Conservation (phyloP, 2,329 filamentous ascomycete species). For the Aspergillus udagawae region DNA sequence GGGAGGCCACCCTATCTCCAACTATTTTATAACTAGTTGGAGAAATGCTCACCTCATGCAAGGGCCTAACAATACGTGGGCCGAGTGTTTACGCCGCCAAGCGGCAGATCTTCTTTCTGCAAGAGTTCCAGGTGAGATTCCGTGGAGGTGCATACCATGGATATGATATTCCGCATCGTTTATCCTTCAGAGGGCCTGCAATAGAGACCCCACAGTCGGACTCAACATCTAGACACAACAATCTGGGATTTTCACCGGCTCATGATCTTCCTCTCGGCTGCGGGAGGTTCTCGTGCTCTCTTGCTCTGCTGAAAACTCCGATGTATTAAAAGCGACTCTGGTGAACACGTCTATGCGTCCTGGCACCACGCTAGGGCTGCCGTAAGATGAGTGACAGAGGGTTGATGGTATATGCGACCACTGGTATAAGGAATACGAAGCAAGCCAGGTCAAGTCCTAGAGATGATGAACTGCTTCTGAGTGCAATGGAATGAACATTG, state of each 20-base stretch:
- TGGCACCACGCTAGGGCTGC: too few species aligned
- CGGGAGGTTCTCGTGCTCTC: neutral
- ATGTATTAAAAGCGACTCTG: neutral
- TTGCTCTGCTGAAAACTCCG: neutral
- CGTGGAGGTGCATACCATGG: neutral
- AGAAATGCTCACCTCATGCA: neutral
- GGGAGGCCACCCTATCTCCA: too few species aligned
- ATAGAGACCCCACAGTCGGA: neutral
- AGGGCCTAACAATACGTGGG: neutral
- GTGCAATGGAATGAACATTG: neutral
- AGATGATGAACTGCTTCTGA: too few species aligned
- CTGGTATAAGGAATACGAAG: too few species aligned
- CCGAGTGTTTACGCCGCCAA: too few species aligned
- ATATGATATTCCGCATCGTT: neutral
- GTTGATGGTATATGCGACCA: too few species aligned
- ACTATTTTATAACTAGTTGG: neutral
- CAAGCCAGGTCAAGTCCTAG: too few species aligned
- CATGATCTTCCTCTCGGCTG: neutral
- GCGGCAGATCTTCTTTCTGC: too few species aligned
- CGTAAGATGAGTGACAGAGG: too few species aligned
- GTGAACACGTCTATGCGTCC: neutral
- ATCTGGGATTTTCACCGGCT: neutral
- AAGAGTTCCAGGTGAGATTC: neutral
- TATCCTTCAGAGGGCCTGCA: neutral
- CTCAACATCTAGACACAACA: neutral